A percentile compares a stretch with the other conserved stretches of the same genome.
Conservation (phyloP, 2,329 filamentous ascomycete species). For the Xylaria polymorpha region DNA sequence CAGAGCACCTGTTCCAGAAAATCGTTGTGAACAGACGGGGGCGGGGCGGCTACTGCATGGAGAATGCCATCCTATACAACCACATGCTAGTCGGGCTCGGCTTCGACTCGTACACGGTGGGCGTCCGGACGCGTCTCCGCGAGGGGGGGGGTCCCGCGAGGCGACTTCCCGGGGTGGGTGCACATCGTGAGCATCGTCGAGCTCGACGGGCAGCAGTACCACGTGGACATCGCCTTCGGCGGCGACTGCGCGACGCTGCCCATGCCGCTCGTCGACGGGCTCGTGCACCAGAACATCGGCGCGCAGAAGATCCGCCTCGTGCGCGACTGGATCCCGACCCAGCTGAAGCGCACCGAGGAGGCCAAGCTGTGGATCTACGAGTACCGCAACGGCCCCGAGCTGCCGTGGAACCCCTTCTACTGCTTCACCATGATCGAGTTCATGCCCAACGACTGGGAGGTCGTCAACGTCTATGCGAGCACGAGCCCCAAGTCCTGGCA, state of each 20-base stretch:
- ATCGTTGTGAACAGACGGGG: conserved; percentile 57
- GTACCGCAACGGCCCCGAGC: conserved; percentile 60
- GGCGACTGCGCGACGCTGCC: conserved; percentile 69
- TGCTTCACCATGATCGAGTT: conserved; percentile 75
- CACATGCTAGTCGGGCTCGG: conserved; percentile 64
- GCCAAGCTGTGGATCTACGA: conserved; percentile 72
- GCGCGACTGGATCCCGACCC: conserved; percentile 60
- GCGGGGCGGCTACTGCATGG: conserved; percentile 71
- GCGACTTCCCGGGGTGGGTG: conserved; percentile 62
- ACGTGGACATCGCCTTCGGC: conserved; percentile 73
- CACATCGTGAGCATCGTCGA: conserved; percentile 73
- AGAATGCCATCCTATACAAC: conserved; percentile 66
- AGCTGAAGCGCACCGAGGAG: conserved; percentile 55
- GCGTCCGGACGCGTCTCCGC: conserved; percentile 61
- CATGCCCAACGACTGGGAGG: conserved; percentile 67
- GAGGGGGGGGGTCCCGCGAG: conserved; percentile 53
- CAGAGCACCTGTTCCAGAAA: conserved; percentile 62
- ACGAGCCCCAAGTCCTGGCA: conserved; percentile 63
- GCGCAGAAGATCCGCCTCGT: conserved; percentile 67
- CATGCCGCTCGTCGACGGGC: conserved; percentile 61
- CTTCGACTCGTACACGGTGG: conserved; percentile 65
- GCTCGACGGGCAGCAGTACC: conserved; percentile 62
- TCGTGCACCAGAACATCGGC: conserved; percentile 61
- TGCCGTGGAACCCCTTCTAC: conserved; percentile 70
- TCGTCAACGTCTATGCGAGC: conserved; percentile 69